These are phyloP conservation scores for Alternaria arborescens DNA, from an alignment of 2,329 filamentous ascomycete genomes.

Conservation along the genomic window DNA sequence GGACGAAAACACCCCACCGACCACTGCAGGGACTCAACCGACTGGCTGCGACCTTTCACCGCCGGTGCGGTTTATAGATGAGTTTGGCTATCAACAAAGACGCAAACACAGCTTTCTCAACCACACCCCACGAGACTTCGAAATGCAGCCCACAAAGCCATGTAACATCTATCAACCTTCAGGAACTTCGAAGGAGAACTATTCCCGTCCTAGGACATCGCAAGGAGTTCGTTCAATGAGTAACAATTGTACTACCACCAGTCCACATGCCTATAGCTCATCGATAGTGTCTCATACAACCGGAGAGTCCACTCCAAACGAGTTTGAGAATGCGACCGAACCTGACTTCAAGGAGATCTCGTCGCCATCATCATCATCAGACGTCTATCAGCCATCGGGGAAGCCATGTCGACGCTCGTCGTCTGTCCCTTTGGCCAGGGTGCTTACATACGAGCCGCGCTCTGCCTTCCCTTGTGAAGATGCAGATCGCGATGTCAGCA, in stretches of 20 bases:
- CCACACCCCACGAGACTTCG: constrained; percentile 44
- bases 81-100: constrained; percentile 34
- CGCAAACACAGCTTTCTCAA: constrained; percentile 45
- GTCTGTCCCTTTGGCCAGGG: constrained; percentile 27
- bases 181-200: constrained; percentile 28
- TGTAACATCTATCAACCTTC: constrained; percentile 29
- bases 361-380: constrained; percentile 16
- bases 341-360: constrained; percentile 28
- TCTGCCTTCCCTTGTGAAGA: constrained; percentile 11
- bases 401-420: constrained; percentile 24
- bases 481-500: constrained; percentile 18
- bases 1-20: constrained; percentile 28
- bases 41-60: constrained; percentile 18
- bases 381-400: constrained; percentile 18
- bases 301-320: constrained; percentile 18
- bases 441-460: constrained; percentile 21
- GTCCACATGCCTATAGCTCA: constrained; percentile 18
- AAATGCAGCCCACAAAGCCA: constrained; percentile 29
- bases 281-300: constrained; percentile 19
- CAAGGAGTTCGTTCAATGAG: constrained; percentile 19
- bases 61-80: constrained; percentile 30
- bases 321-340: constrained; percentile 23
- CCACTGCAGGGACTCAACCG: constrained; percentile 22
- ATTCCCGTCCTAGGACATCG: constrained; percentile 30
- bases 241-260: constrained; percentile 4